A percentile compares a stretch with the other conserved stretches of the same genome.
Conservation (phyloP, 257 asterid species). For the Apocynum venetum region DNA sequence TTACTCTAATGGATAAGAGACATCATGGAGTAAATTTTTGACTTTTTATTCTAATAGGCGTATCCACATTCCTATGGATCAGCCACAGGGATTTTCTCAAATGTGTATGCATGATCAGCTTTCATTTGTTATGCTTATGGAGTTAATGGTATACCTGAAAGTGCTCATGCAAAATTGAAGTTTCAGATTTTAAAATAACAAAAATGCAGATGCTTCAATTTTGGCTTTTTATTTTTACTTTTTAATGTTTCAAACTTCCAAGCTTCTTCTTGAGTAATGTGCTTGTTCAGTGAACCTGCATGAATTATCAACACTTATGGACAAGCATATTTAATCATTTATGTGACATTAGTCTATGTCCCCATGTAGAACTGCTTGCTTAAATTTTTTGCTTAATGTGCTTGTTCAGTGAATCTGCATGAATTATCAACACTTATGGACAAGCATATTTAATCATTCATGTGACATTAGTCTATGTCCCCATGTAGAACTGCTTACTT, state of each 20-base stretch:
- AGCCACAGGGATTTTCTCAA: neutral
- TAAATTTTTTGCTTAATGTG: neutral
- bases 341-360: neutral
- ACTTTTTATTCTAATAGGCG: neutral
- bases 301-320: neutral
- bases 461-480: too few relatives aligned
- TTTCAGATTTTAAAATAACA: neutral
- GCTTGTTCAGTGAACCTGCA: neutral
- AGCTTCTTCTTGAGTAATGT: neutral
- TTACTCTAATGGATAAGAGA: too few relatives aligned
- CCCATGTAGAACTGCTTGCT: neutral
- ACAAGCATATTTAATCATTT: neutral
- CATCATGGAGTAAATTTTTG: neutral
- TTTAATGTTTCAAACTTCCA: neutral
- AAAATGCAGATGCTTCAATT: neutral
- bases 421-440: too few relatives aligned
- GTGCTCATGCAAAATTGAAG: neutral
- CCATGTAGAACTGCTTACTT: too few relatives aligned
- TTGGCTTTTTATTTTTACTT: neutral
- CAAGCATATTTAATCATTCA: too few relatives aligned
- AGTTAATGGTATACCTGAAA: neutral
- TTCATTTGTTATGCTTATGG: neutral
- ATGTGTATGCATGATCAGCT: neutral
- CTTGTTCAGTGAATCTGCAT: too few relatives aligned
- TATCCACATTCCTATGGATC: neutral